Evolutionary conservation across 768 basidiomycete species (phyloP).

Genomic region (Exidia glandulosa): DNA sequence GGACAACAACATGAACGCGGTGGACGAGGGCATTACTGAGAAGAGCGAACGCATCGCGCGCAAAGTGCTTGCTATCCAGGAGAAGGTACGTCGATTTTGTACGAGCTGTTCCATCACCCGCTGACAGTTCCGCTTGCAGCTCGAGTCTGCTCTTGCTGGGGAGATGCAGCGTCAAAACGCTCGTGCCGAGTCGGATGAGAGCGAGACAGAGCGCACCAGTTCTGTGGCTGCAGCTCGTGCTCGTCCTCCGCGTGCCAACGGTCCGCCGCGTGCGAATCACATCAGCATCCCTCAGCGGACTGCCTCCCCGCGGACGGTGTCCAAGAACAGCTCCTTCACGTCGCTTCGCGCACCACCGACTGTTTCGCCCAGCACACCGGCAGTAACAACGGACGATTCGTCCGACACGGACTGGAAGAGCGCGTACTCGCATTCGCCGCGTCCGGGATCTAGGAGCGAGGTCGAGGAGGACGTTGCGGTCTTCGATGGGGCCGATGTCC

Average conservation of each 20-base stretch:
- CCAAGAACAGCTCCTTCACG: conserved; percentile 24
- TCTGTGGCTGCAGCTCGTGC: conserved; percentile 12
- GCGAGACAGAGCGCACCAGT: conserved; percentile 25
- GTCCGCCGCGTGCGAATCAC: conserved; percentile 22
- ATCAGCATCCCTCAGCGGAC: conserved; percentile 11
- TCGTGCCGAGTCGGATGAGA: background rate
- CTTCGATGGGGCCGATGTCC: conserved; percentile 12
- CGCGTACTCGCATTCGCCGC: conserved; percentile 68
- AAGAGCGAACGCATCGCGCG: conserved; percentile 81
- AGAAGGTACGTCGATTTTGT: conserved; percentile 54
- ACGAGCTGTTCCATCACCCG: background rate
- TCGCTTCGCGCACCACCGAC: conserved; percentile 19
- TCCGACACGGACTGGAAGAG: conserved; percentile 84
- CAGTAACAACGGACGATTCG: conserved; percentile 41
- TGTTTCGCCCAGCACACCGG: conserved; percentile 12
- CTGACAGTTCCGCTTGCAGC: conserved; percentile 30
- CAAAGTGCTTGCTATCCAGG: conserved; percentile 81
- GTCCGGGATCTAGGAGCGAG: conserved; percentile 46
- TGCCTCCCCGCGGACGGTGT: conserved; percentile 17
- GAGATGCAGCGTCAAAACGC: conserved; percentile 24
- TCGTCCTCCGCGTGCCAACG: background rate
- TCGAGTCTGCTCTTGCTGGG: conserved; percentile 61
- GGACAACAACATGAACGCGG: conserved; percentile 76
- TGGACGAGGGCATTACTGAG: conserved; percentile 74
- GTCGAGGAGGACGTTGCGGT: conserved; percentile 17